phyloP scores from a whole-genome alignment of 768 basidiomycete genomes.

The Suillus lakei region DNA sequence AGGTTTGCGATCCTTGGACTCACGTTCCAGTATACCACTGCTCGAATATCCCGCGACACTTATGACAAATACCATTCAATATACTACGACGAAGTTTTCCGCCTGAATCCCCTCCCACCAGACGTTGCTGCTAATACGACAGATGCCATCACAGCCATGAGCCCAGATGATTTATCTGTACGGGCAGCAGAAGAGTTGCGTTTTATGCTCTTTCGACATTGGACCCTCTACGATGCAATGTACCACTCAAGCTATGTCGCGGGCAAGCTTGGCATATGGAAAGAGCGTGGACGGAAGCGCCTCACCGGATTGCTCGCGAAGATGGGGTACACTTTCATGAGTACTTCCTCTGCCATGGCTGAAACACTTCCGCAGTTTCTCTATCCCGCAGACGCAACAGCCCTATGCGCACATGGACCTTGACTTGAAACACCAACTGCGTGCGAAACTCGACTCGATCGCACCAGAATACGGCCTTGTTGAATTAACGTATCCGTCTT shows the following conservation, averaged over 20 bases:
- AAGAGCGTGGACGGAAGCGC: constrained; percentile 87
- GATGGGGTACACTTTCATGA: constrained; percentile 75
- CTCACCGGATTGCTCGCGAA: constrained; percentile 93
- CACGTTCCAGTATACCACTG: constrained; percentile 89
- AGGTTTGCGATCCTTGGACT: constrained; percentile 94
- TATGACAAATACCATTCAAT: constrained; percentile 84
- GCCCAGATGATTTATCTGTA: constrained; percentile 85
- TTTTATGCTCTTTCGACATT: constrained; percentile 95
- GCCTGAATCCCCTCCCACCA: constrained; percentile 75
- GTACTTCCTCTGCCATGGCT: constrained; percentile 5
- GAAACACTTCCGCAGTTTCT: constrained; percentile 65
- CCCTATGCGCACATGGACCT: constrained; percentile 96
- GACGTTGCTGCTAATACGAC: constrained; percentile 36
- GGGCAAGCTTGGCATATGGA: constrained; percentile 95
- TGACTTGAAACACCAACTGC: constrained; percentile 82
- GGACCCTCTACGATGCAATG: constrained; percentile 99
- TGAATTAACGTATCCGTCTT: constrained; percentile 93
- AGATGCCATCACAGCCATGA: constrained; percentile 54
- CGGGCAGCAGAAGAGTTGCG: constrained; percentile 87
- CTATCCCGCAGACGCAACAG: constrained; percentile 92
- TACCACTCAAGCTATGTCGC: constrained; percentile 96
- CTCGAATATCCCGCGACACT: constrained; percentile 82
- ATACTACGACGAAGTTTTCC: constrained; percentile 90
- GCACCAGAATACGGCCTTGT: constrained; percentile 95
- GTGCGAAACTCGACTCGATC: constrained; percentile 82